Conservation (phyloP, 352 stramenopile species). For the Elongisporangium anandrum region DNA sequence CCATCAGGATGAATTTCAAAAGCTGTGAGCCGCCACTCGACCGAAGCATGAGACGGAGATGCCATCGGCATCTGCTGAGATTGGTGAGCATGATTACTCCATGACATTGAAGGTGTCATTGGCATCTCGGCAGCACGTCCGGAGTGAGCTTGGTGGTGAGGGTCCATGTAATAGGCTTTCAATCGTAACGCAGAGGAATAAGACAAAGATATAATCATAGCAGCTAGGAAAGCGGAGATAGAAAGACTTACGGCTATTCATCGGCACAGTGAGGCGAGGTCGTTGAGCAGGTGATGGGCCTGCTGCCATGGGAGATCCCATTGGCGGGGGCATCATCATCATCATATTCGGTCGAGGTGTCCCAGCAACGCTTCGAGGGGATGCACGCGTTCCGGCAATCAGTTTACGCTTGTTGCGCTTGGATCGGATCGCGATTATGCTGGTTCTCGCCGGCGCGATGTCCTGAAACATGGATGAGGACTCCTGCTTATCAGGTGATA, state of each 20-base stretch:
- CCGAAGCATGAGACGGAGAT: slow-evolving; percentile 16
- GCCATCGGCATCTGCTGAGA: slow-evolving; percentile 14
- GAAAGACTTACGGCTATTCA: slow-evolving; percentile 9
- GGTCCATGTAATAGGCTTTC: background rate
- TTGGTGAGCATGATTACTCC: slow-evolving; percentile 6
- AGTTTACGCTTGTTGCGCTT: slow-evolving; percentile 94
- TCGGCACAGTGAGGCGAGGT: slow-evolving; percentile 8
- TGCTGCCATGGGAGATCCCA: slow-evolving; percentile 13
- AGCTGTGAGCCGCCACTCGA: slow-evolving; percentile 73
- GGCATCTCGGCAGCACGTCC: slow-evolving; percentile 8
- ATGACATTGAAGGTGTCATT: slow-evolving; percentile 5
- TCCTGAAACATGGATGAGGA: slow-evolving; percentile 84
- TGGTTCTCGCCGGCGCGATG: slow-evolving; percentile 84
- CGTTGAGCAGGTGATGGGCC: background rate
- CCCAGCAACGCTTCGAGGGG: slow-evolving; percentile 29
- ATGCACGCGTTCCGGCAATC: slow-evolving; percentile 31
- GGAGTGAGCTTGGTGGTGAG: slow-evolving; percentile 5
- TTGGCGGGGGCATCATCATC: slow-evolving; percentile 15
- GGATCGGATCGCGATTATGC: slow-evolving; percentile 90
- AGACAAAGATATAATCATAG: background rate
- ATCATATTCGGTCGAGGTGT: slow-evolving; percentile 32
- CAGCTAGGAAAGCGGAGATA: background rate
- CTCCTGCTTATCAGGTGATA: slow-evolving; percentile 85
- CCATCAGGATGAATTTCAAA: slow-evolving; percentile 80
- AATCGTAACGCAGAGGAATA: slow-evolving; percentile 8